phyloP scores from a whole-genome alignment of 2,329 filamentous ascomycete species.

The Colletotrichum aenigma region DNA sequence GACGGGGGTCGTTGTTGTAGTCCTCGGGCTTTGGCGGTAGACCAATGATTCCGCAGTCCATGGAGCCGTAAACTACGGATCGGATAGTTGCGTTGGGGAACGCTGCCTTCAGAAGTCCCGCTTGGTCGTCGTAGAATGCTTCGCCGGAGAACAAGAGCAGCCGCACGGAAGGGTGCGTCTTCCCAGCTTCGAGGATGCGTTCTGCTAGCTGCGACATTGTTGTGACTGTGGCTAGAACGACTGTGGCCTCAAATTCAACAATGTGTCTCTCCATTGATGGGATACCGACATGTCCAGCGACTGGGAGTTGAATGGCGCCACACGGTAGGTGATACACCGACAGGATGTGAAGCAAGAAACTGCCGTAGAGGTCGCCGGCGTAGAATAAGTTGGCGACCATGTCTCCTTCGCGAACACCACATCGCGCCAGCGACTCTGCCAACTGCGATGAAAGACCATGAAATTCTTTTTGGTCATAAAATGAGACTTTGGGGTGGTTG shows the following conservation, averaged over 20 bases:
- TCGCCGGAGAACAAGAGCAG: constrained; percentile 16
- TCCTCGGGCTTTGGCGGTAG: constrained; percentile 2
- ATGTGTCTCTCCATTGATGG: constrained; percentile 13
- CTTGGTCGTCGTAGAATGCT: constrained; percentile 12
- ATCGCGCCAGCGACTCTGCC: constrained; percentile 1
- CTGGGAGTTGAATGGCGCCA: constrained; percentile 4
- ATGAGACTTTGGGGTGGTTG: constrained; percentile 12
- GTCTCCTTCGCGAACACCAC: not conserved
- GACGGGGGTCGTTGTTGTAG: not conserved
- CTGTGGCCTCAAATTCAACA: constrained; percentile 3
- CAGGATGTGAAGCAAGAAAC: constrained; percentile 11
- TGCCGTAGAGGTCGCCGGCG: constrained; percentile 14
- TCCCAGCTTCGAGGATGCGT: not conserved
- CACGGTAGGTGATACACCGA: constrained; percentile 6
- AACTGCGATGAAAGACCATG: constrained; percentile 1
- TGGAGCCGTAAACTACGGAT: constrained; percentile 12
- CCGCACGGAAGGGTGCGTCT: not conserved
- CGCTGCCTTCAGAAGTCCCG: not conserved
- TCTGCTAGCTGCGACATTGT: constrained; percentile 11
- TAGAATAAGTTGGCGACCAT: constrained; percentile 14
- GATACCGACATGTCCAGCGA: constrained; percentile 2
- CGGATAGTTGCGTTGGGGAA: constrained; percentile 3
- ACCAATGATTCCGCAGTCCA: constrained; percentile 13
- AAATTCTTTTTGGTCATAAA: constrained; percentile 3
- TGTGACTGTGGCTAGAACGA: constrained; percentile 5